Evolutionary conservation across 2,329 filamentous ascomycete genomes (phyloP).

Genomic region (Pseudogymnoascus sp.): DNA sequence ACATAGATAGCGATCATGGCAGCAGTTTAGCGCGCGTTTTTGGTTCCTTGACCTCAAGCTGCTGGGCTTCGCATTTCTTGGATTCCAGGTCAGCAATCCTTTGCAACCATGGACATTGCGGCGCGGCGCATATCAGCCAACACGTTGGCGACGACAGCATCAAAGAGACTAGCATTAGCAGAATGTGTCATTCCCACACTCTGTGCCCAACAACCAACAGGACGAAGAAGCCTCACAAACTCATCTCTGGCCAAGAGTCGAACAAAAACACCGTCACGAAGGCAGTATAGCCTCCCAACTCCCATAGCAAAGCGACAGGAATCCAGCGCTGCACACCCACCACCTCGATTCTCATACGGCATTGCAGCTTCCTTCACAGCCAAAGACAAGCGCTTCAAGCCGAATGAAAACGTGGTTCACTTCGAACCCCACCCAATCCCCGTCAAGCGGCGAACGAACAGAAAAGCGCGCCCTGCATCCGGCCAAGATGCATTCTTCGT

Average conservation of each 20-base stretch:
- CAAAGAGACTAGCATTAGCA: background rate
- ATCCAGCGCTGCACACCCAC: background rate
- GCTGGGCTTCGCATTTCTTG: background rate
- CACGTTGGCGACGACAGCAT: background rate
- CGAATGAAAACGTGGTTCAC: constrained; percentile 60
- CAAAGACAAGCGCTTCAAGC: constrained; percentile 61
- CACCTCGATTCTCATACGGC: constrained; percentile 49
- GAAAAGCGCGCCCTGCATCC: constrained; percentile 54
- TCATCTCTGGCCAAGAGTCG: background rate
- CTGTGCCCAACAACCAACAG: background rate
- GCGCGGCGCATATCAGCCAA: constrained; percentile 7
- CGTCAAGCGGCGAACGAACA: background rate
- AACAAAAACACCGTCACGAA: background rate
- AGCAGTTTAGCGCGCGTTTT: constrained; percentile 5
- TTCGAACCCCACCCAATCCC: constrained; percentile 48
- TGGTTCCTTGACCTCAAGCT: background rate
- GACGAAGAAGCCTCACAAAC: background rate
- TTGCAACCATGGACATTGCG: constrained; percentile 2
- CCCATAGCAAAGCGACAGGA: background rate
- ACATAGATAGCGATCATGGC: background rate
- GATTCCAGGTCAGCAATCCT: background rate
- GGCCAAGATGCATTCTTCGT: constrained; percentile 98
- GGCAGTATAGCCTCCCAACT: background rate
- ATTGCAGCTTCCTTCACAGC: constrained; percentile 68
- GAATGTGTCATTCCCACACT: background rate